These are phyloP conservation scores for Zasmidium cellare DNA, from an alignment of 2,329 filamentous ascomycete species.

Conservation along the genomic window DNA sequence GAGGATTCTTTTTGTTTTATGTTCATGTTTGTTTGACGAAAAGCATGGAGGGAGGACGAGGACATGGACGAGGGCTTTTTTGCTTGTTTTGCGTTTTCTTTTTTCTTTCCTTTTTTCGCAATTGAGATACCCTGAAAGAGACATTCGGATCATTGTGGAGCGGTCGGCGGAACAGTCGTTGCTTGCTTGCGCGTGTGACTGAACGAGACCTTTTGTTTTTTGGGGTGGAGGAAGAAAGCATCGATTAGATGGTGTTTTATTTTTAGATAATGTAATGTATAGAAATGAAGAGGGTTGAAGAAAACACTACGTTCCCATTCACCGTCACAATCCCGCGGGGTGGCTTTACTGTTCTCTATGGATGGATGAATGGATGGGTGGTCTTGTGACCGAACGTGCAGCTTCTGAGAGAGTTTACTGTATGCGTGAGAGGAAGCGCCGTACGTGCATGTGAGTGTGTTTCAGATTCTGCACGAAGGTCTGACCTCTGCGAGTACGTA, in stretches of 20 bases:
- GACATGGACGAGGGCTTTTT: background rate
- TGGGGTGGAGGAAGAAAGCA: background rate
- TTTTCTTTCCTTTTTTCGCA: conserved; percentile 4
- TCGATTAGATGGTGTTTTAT: background rate
- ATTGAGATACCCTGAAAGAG: conserved; percentile 16
- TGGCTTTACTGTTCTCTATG: background rate
- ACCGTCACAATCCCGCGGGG: too few species aligned
- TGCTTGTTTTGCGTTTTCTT: background rate
- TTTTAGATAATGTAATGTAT: conserved; percentile 12
- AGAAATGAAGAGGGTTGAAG: background rate
- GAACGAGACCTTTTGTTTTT: background rate
- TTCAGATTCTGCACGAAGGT: too few species aligned
- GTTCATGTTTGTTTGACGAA: background rate
- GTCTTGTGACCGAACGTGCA: too few species aligned
- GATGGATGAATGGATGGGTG: background rate
- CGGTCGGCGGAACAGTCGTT: too few species aligned
- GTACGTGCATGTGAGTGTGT: too few species aligned
- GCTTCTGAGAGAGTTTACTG: too few species aligned
- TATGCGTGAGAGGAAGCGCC: too few species aligned
- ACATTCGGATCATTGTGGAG: conserved; percentile 1
- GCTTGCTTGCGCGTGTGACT: too few species aligned
- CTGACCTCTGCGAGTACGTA: too few species aligned
- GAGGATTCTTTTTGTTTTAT: background rate
- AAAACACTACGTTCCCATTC: too few species aligned
- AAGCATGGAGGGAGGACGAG: background rate